Base-by-base conservation (phyloP, 2,329 filamentous ascomycete species). In the Aspergillus ustus region DNA sequence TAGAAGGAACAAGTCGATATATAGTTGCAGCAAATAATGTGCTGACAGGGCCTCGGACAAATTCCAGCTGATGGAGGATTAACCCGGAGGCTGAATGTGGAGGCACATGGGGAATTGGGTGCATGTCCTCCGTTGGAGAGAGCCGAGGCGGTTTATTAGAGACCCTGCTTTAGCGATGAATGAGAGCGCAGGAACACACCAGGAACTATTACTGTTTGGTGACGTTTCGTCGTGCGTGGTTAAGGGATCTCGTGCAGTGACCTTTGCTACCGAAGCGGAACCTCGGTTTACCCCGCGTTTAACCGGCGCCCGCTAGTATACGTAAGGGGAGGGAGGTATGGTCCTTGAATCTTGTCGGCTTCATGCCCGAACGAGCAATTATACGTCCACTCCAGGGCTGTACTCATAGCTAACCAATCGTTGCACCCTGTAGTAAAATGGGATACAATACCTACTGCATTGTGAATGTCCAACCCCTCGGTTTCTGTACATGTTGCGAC, bases 241-340 rank as follows among this genome's bases (percentile, higher is more conserved):
- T 4, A 15, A 37, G 31, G 31, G 13, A 40, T 40, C 34, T 40
- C 15, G 13, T 40, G 25, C 6, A 25, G 25, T 59, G 51, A 52
- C 58, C 44, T 61, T 52, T 37, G 52, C 34, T 37, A 51, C 28
- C 7, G 48, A 43, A 15, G 40, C 45, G 56, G 60, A 60, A 63
- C 59, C 59, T 62, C 19, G 31, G 37, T 37, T 59, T 59, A 61
- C 64, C 64, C 64, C 64, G 59, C 62, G 52, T 59, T 48, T 34
- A 52, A 51, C 25, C 52, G 29, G 20, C 22, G 20, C 22, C 25
- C 15, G 11, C 11, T 40, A 13, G 11, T 15, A 40, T 15, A 40
- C 5, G 34, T 3, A 25, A 25, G 2, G 25, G 25, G 25, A 3
- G 25, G 25, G 2, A 25, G n/a, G n/a, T n/a, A n/a, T n/a, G n/a